Base-by-base conservation (phyloP, 2,329 filamentous ascomycete genomes). In the Aspergillus sclerotialis region DNA sequence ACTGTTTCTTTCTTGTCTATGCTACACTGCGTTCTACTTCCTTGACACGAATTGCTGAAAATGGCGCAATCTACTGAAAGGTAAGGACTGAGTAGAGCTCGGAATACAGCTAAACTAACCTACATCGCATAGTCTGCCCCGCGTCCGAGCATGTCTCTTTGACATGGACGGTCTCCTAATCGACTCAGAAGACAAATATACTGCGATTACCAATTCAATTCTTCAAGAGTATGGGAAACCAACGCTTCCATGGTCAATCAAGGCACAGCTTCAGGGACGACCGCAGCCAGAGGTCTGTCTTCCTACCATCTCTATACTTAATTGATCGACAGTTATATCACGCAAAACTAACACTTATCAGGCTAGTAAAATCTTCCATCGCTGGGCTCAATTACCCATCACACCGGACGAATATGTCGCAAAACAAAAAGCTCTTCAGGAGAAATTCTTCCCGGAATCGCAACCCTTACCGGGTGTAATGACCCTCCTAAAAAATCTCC, bases 111-210 rank as follows among this genome's bases (percentile, higher is more conserved):
- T n/a, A n/a, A n/a, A 10, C 19, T 23, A 23, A 23, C 19, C 10
- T 10, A 23, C 19, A 23, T 23, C n/a, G 19, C 19, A 6, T 26
- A 86, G 82, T 56, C 80, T 88, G 61, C 83, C 85, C 13, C 79
- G 82, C 30, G 73, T 96, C 39, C 77, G 88, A 49, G 92, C 90
- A 48, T 95, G 89, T 63, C 80, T 98, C 45, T 96, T 98, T 61
- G 92, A 98, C 70, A 95, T 96, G 89, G 92, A 98, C 63, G 92
- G 92, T 40, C 81, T 98, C 23, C 77, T 98, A 13, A 84, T 98
- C 56, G 81, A 96, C 64, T 88, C 85, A 21, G 92, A 96, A 69
- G 92, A 96, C 55, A 69, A 78, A 38, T 96, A 96, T 70, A 92
- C 87, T 0, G 58, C 76, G 16, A 83, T 84, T 63, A 83, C 88